phyloP scores from a whole-genome alignment of 495 filamentous ascomycete species.

The Penicillium lividum region DNA sequence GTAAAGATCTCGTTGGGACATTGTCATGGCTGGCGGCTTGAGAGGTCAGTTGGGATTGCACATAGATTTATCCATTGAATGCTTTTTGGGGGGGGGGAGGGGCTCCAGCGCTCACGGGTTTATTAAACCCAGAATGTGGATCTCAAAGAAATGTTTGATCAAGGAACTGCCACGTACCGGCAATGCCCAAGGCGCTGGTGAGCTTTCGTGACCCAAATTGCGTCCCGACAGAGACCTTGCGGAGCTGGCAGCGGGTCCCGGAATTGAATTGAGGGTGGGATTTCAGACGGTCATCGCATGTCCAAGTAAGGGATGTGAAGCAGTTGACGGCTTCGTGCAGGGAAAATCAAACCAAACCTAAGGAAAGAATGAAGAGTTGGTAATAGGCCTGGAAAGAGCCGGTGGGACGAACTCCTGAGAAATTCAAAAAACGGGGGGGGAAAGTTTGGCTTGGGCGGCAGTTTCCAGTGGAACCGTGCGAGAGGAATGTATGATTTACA shows the following conservation, averaged over 20 bases:
- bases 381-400: slow-evolving; percentile 11
- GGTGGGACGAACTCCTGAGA: slow-evolving; percentile 32
- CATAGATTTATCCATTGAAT: slow-evolving; percentile 13
- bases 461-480: slow-evolving; percentile 5
- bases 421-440: slow-evolving; percentile 5
- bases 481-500: neutral
- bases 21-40: slow-evolving; percentile 26
- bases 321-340: slow-evolving; percentile 12
- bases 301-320: slow-evolving; percentile 13
- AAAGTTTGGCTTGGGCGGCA: neutral
- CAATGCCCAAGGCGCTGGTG: slow-evolving; percentile 17
- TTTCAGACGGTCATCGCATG: slow-evolving; percentile 25
- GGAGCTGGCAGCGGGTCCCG: slow-evolving; percentile 1
- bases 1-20: slow-evolving; percentile 34
- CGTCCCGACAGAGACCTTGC: slow-evolving; percentile 11
- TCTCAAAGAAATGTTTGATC: neutral
- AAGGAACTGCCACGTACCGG: slow-evolving; percentile 17
- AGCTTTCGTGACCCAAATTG: slow-evolving; percentile 13
- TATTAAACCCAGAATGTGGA: neutral
- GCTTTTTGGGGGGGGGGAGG: neutral
- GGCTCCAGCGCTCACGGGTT: neutral
- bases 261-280: slow-evolving; percentile 11
- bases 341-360: neutral
- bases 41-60: neutral
- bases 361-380: slow-evolving; percentile 4